Conservation (phyloP, 306 rosid genomes). For the Delonix regia region DNA sequence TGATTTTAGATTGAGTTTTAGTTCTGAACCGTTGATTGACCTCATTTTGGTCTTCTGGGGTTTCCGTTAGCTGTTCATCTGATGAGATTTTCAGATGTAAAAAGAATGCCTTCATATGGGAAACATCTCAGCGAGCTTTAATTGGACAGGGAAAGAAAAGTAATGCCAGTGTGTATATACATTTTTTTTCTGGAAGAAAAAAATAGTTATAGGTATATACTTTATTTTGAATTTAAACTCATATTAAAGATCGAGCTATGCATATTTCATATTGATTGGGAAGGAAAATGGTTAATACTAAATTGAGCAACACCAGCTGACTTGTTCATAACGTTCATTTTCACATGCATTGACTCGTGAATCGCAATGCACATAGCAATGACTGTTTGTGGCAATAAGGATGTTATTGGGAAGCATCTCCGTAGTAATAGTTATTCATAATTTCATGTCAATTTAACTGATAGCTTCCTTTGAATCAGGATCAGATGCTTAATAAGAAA, state of each 20-base stretch:
- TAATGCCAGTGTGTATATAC: neutral
- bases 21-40: neutral
- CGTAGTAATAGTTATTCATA: neutral
- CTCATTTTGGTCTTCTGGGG: neutral
- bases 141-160: neutral
- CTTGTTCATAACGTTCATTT: neutral
- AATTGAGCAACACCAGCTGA: neutral
- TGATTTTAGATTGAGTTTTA: slow-evolving; percentile 13
- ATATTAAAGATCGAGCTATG: neutral
- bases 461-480: neutral
- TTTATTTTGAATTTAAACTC: slow-evolving; percentile 25
- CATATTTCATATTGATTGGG: neutral
- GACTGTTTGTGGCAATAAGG: neutral
- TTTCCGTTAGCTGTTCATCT: neutral
- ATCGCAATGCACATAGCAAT: neutral
- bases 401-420: neutral
- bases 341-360: neutral
- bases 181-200: neutral
- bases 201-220: neutral
- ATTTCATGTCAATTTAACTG: neutral
- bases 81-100: neutral
- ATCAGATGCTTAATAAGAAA: neutral
- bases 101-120: neutral
- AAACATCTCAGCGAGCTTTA: neutral
- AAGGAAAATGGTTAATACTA: neutral